A percentile compares a stretch with the other conserved stretches of the same genome.
Evolutionary conservation across 305 asterid species (phyloP).

Genomic region (Fraxinus angustifolia): DNA sequence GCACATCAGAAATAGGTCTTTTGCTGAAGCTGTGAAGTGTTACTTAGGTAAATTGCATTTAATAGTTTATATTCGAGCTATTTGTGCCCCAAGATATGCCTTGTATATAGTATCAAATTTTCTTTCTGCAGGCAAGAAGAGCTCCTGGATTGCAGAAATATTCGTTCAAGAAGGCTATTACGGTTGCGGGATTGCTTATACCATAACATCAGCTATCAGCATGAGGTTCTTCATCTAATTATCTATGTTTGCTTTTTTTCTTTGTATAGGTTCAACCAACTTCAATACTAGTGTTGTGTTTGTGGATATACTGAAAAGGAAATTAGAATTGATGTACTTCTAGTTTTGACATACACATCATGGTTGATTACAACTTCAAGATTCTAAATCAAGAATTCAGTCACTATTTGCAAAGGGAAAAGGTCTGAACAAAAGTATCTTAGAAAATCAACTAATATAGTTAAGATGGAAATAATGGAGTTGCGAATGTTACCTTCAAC

Average conservation of each 20-base stretch:
- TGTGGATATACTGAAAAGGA: background rate
- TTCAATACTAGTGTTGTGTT: background rate
- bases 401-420: background rate
- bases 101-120: background rate
- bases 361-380: background rate
- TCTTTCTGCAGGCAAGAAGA: slow-evolving; percentile 48
- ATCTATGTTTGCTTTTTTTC: background rate
- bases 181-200: slow-evolving; percentile 60
- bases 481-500: background rate
- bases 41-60: slow-evolving; percentile 40
- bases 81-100: background rate
- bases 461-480: background rate
- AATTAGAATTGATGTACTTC: background rate
- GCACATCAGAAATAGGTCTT: slow-evolving; percentile 47
- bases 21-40: slow-evolving; percentile 55
- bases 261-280: background rate
- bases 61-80: background rate
- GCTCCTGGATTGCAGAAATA: slow-evolving; percentile 45
- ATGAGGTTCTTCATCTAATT: slow-evolving; percentile 39
- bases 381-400: background rate
- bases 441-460: background rate
- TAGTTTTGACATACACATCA: background rate
- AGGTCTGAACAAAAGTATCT: background rate
- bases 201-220: slow-evolving; percentile 55
- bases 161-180: slow-evolving; percentile 59